phyloP scores from a whole-genome alignment of 768 basidiomycete species.

The Cyclocybe aegerita region DNA sequence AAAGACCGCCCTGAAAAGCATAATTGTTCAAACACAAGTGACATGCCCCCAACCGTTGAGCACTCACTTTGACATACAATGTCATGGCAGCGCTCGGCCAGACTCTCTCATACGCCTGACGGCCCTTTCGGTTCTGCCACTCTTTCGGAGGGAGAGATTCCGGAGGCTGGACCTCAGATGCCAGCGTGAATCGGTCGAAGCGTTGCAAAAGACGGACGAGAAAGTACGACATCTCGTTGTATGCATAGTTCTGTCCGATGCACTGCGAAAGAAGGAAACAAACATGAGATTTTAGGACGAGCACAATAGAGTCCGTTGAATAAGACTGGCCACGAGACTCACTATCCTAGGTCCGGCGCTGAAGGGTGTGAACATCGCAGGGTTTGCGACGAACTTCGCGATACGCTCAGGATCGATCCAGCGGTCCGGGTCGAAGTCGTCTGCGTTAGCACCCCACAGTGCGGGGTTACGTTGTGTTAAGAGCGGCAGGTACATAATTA shows the following conservation, averaged over 20 bases:
- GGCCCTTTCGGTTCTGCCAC: slow-evolving; percentile 49
- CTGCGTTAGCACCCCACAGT: slow-evolving; percentile 75
- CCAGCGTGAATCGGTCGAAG: slow-evolving; percentile 59
- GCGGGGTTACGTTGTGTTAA: slow-evolving; percentile 65
- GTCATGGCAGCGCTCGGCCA: slow-evolving; percentile 67
- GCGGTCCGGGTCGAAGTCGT: slow-evolving; percentile 76
- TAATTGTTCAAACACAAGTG: slow-evolving; percentile 2
- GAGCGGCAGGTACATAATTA: slow-evolving; percentile 59
- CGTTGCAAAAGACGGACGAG: slow-evolving; percentile 66
- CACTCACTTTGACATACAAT: slow-evolving; percentile 60
- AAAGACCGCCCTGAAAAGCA: slow-evolving; percentile 51
- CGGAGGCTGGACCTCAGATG: slow-evolving; percentile 58
- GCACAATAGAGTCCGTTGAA: not conserved
- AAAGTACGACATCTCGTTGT: slow-evolving; percentile 75
- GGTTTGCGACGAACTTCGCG: slow-evolving; percentile 50
- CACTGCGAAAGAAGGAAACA: slow-evolving; percentile 39
- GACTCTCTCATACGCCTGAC: slow-evolving; percentile 56
- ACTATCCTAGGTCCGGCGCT: slow-evolving; percentile 67
- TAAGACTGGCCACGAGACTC: slow-evolving; percentile 15
- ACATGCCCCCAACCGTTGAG: slow-evolving; percentile 3
- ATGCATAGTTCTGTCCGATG: slow-evolving; percentile 72
- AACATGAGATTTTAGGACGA: not conserved
- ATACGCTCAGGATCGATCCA: slow-evolving; percentile 67
- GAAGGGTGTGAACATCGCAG: slow-evolving; percentile 73
- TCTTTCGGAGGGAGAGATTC: slow-evolving; percentile 61